Evolutionary conservation across 2,329 filamentous ascomycete genomes (phyloP).

Genomic region (Aquanectria penicillioides): DNA sequence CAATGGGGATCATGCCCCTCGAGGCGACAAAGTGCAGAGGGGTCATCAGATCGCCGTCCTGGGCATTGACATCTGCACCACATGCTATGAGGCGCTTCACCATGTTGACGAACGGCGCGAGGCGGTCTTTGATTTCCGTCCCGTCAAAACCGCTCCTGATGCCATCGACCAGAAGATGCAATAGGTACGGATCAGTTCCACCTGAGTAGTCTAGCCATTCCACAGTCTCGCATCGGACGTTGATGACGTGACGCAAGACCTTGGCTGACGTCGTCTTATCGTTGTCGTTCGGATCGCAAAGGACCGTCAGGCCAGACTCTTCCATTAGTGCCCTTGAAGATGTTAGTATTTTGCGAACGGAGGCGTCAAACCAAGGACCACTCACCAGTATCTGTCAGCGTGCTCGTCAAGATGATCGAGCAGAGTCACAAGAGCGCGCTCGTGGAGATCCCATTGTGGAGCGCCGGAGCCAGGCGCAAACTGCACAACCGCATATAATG

Average conservation of each 20-base stretch:
- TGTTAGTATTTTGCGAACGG: conserved; percentile 10
- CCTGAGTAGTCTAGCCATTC: neutral
- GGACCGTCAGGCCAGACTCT: conserved; percentile 11
- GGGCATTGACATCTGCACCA: conserved; percentile 32
- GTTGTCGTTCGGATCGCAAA: neutral
- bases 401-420: conserved; percentile 28
- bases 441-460: conserved; percentile 12
- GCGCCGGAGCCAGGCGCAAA: neutral
- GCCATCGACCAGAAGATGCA: conserved; percentile 28
- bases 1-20: neutral
- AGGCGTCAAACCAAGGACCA: neutral
- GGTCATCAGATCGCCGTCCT: conserved; percentile 19
- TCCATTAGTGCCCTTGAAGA: conserved; percentile 28
- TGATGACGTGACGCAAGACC: conserved; percentile 29
- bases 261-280: neutral
- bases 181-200: neutral
- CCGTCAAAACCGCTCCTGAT: neutral
- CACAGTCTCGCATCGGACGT: conserved; percentile 13
- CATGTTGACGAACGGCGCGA: conserved; percentile 12
- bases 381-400: conserved; percentile 34
- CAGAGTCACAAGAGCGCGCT: conserved; percentile 21
- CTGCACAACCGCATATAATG: conserved; percentile 32
- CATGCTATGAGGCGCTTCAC: conserved; percentile 18
- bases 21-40: conserved; percentile 26
- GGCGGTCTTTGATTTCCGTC: neutral